Base-by-base conservation (phyloP, 371 early-diverging fungal genomes). In the Rhizopus stolonifer region DNA sequence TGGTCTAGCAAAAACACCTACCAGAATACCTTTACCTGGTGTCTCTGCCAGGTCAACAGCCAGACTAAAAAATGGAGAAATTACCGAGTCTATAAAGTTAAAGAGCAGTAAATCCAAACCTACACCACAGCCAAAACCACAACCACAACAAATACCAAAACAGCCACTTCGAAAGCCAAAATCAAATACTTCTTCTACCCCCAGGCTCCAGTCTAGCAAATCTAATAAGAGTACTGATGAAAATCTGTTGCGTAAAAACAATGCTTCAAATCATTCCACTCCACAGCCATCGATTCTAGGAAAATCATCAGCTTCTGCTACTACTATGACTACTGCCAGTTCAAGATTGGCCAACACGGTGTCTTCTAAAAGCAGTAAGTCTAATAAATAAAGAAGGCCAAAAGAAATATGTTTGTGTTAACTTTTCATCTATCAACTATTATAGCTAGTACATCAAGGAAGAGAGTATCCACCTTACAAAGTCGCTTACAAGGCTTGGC, bases 401-500 rank as follows among this genome's bases (percentile, higher is more conserved):
- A 11, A 38, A 38, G 38, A 29, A 29, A 29, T 10, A 29, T 8
- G 44, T 21, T 19, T 19, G 9, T 19, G n/a, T 36, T 34, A 7
- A n/a, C 45, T 39, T 32, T 23, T 4, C 19, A 47, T 10, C n/a
- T n/a, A n/a, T n/a, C n/a, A n/a, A n/a, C n/a, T 26, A 19, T 10
- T 50, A n/a, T 36, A 62, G 67, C 56, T 13, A 33, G 48, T 14
- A 48, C 22, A 17, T 50, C 46, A 7, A 58, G 54, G 38, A 53
- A 49, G 25, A 63, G 53, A 46, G 42, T 50, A 10, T 46, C 58
- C 31, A 60, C 65, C 3, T 48, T 60, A 14, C 60, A 63, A 13
- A 63, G 60, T 31, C 57, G 65, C n/a, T 29, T 63, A n/a, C 70
- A 66, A 52, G 60, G 54, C 15, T 31, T 63, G 10, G 61, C 59